Conservation (phyloP, 2,329 filamentous ascomycete species). For the Arthrinium puccinioides region DNA sequence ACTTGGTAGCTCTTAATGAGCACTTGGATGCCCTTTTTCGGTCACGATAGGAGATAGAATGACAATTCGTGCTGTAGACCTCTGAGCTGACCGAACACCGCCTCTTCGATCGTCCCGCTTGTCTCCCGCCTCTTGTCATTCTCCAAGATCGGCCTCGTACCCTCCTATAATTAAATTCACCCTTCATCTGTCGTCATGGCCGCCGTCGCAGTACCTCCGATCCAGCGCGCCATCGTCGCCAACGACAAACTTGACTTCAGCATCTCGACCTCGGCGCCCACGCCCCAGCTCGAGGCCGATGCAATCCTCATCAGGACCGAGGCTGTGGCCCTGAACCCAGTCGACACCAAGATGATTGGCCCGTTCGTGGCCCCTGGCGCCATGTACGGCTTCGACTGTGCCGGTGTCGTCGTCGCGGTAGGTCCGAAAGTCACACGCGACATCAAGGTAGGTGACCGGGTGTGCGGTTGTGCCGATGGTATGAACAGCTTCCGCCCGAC, state of each 20-base stretch:
- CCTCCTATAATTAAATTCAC: no score
- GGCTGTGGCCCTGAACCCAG: constrained; percentile 10
- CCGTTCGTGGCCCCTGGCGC: constrained; percentile 7
- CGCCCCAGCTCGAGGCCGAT: constrained; percentile 3
- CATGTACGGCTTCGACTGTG: constrained; percentile 13
- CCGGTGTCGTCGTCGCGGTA: constrained; percentile 12
- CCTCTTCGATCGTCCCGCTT: no score
- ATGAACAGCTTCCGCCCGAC: neutral
- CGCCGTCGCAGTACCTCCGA: neutral
- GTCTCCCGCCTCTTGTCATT: no score
- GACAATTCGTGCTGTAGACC: no score
- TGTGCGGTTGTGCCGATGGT: constrained; percentile 3
- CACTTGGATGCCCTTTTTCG: no score
- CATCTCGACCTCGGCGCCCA: neutral
- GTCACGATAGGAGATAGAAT: no score
- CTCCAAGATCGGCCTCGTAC: no score
- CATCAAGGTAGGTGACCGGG: constrained; percentile 13
- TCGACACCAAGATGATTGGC: constrained; percentile 9
- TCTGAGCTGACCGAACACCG: no score
- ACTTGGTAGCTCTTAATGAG: no score
- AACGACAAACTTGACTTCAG: neutral
- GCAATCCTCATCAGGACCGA: constrained; percentile 7
- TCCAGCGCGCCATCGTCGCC: neutral
- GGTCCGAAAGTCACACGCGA: constrained; percentile 6
- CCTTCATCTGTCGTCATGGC: neutral